phyloP scores from a whole-genome alignment of 164 flowering plant species.

The Annona cherimola region DNA sequence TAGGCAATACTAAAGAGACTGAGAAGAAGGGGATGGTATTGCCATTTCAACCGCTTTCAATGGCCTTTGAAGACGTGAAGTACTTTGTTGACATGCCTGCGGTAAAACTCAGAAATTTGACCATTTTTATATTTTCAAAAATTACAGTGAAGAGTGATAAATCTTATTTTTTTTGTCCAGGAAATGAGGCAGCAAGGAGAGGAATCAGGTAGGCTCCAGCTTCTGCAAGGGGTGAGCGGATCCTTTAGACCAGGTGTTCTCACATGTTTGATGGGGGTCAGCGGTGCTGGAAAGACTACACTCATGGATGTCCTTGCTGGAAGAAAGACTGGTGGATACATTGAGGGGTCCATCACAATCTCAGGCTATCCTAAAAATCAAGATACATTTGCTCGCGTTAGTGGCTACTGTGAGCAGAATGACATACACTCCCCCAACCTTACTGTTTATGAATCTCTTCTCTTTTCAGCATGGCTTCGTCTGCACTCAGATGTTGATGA shows the following conservation, averaged over 20 bases:
- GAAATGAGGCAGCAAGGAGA: constrained; percentile 21
- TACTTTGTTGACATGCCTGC: constrained; percentile 93
- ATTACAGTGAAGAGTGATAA: background rate
- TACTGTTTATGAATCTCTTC: constrained; percentile 36
- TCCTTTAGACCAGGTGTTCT: constrained; percentile 49
- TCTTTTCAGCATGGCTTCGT: constrained; percentile 37
- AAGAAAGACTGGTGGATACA: constrained; percentile 47
- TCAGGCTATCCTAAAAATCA: constrained; percentile 47
- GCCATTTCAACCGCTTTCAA: constrained; percentile 76
- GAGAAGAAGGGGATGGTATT: constrained; percentile 87
- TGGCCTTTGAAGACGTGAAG: constrained; percentile 74
- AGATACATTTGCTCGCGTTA: constrained; percentile 45
- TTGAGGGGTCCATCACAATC: constrained; percentile 39
- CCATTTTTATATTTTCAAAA: background rate
- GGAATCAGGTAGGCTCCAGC: constrained; percentile 34
- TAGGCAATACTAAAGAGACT: constrained; percentile 3
- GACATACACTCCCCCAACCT: constrained; percentile 51
- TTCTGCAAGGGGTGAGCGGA: constrained; percentile 44
- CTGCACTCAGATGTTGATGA: constrained; percentile 21
- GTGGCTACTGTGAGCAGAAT: constrained; percentile 50
- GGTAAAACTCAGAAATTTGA: constrained; percentile 19
- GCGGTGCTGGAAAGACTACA: constrained; percentile 61
- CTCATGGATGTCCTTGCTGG: constrained; percentile 57
- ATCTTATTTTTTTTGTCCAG: constrained; percentile 2
- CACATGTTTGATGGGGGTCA: constrained; percentile 51